phyloP scores from a whole-genome alignment of 176 grass and related monocot genomes.

The Carex parvula region DNA sequence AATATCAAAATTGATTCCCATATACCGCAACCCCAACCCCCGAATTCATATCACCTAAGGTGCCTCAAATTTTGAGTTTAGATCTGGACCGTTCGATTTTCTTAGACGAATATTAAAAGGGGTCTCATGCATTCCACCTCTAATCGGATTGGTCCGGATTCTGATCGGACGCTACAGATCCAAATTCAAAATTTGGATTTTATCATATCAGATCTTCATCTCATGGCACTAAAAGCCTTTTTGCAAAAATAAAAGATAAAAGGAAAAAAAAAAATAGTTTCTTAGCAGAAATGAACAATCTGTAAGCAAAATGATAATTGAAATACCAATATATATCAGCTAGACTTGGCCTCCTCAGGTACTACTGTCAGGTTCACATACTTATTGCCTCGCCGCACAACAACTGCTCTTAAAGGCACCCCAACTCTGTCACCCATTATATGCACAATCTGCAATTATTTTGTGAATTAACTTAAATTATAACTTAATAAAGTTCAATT shows the following conservation, averaged over 20 bases:
- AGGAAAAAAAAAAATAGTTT: not conserved
- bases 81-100: no score
- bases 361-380: constrained; percentile 45
- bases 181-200: no score
- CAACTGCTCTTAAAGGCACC: constrained; percentile 51
- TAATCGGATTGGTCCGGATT: no score
- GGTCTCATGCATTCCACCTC: no score
- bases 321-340: constrained; percentile 27
- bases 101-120: no score
- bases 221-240: not conserved
- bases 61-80: no score
- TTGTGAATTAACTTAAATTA: constrained; percentile 13
- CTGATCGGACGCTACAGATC: no score
- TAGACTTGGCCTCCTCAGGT: constrained; percentile 62
- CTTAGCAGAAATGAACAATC: constrained; percentile 6
- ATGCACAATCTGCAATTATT: constrained; percentile 58
- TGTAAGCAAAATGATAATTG: not conserved
- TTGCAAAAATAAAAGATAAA: not conserved
- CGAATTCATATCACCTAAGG: no score
- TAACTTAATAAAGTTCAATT: not conserved
- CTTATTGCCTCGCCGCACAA: constrained; percentile 40
- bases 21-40: no score
- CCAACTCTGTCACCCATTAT: constrained; percentile 70
- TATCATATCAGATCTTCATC: not conserved
- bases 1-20: not conserved